A percentile compares a stretch with the other conserved stretches of the same genome.
phyloP scores from a whole-genome alignment of 371 early-diverging fungal genomes.

The Thermomucor indicae-seudaticae region DNA sequence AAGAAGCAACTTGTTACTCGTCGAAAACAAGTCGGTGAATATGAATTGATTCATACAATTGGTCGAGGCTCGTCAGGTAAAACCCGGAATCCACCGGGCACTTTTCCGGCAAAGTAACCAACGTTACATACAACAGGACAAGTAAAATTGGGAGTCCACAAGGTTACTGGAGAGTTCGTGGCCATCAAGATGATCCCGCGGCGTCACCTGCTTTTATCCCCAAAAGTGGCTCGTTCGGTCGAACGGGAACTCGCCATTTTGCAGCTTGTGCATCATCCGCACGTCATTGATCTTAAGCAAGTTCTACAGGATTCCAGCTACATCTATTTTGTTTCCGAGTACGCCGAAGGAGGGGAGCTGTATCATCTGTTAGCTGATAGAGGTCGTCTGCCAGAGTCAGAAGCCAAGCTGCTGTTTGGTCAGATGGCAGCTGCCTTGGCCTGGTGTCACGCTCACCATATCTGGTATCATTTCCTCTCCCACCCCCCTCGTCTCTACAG shows the following conservation, averaged over 20 bases:
- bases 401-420: slow-evolving; percentile 84
- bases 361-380: slow-evolving; percentile 23
- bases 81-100: neutral
- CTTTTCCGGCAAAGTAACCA: neutral
- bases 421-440: slow-evolving; percentile 92
- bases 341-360: slow-evolving; percentile 37
- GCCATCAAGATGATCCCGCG: slow-evolving; percentile 41
- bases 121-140: slow-evolving; percentile 15
- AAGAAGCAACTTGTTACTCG: too few species aligned
- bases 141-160: slow-evolving; percentile 37
- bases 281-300: slow-evolving; percentile 59
- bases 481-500: neutral
- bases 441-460: slow-evolving; percentile 76
- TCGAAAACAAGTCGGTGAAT: slow-evolving; percentile 31
- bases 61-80: slow-evolving; percentile 39
- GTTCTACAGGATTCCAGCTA: slow-evolving; percentile 55
- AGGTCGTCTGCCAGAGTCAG: slow-evolving; percentile 53
- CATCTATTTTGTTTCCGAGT: slow-evolving; percentile 37
- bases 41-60: slow-evolving; percentile 23
- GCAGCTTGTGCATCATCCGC: slow-evolving; percentile 62
- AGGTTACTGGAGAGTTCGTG: slow-evolving; percentile 27
- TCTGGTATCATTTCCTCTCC: slow-evolving; percentile 33
- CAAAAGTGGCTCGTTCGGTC: slow-evolving; percentile 51
- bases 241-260: slow-evolving; percentile 69
- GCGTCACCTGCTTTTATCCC: slow-evolving; percentile 25